Evolutionary conservation across 2,329 filamentous ascomycete species (phyloP).

Genomic region (Aspergillus tamarii): DNA sequence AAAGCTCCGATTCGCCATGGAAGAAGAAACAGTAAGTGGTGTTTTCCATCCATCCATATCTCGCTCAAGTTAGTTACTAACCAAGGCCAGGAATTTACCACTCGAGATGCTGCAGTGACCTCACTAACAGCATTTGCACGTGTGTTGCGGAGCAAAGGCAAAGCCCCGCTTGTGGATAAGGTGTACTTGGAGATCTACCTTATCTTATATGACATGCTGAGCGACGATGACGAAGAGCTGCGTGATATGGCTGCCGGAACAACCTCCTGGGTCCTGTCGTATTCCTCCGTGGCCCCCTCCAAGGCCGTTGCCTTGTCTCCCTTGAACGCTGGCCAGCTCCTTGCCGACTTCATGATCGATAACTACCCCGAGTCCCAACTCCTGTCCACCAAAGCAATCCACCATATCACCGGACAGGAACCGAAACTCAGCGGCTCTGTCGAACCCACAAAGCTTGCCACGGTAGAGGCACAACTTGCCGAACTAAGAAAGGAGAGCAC

Average conservation of each 20-base stretch:
- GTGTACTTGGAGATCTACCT: conserved; percentile 61
- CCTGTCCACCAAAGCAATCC: conserved; percentile 41
- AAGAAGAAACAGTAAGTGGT: conserved; percentile 45
- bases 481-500: conserved; percentile 43
- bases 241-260: conserved; percentile 62
- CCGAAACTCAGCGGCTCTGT: conserved; percentile 27
- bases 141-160: conserved; percentile 45
- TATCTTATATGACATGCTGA: conserved; percentile 73
- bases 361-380: conserved; percentile 36
- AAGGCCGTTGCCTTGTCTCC: conserved; percentile 47
- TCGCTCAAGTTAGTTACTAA: conserved; percentile 10
- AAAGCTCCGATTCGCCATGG: conserved; percentile 41
- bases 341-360: conserved; percentile 39
- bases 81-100: conserved; percentile 40
- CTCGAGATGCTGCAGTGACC: conserved; percentile 39
- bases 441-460: conserved; percentile 16
- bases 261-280: conserved; percentile 41
- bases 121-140: conserved; percentile 39
- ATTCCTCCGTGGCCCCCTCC: conserved; percentile 33
- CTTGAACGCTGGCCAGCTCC: conserved; percentile 50
- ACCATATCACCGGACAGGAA: conserved; percentile 42
- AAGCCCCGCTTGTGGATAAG: conserved; percentile 26
- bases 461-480: conserved; percentile 35
- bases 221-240: conserved; percentile 92
- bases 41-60: neutral